phyloP scores from a whole-genome alignment of 345 rosid species.

The Linum tenue region DNA sequence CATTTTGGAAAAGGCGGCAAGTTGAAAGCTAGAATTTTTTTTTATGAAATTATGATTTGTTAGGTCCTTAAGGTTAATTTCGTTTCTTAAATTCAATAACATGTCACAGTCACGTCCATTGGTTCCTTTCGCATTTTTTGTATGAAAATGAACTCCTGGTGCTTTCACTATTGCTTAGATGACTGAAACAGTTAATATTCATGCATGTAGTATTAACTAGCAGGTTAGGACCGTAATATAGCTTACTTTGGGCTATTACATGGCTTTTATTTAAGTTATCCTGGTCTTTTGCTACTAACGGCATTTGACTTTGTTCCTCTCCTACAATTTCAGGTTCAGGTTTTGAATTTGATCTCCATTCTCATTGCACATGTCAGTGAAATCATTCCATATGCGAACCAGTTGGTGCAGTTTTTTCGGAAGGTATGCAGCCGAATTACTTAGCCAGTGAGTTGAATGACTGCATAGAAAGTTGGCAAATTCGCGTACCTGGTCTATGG shows the following conservation, averaged over 20 bases:
- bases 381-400: conserved; percentile 65
- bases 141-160: not conserved
- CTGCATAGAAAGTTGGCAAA: not conserved
- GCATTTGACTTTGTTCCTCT: not conserved
- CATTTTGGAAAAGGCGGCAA: not conserved
- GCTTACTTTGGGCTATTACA: not conserved
- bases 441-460: not conserved
- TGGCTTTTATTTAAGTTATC: not conserved
- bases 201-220: not conserved
- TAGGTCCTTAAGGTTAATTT: not conserved
- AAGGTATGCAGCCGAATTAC: conserved; percentile 34
- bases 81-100: not conserved
- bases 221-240: not conserved
- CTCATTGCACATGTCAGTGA: conserved; percentile 70
- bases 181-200: not conserved
- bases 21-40: too few relatives aligned
- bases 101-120: not conserved
- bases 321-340: conserved; percentile 67
- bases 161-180: not conserved
- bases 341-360: conserved; percentile 77
- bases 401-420: conserved; percentile 77
- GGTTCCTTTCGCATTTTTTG: not conserved
- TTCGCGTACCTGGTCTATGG: not conserved
- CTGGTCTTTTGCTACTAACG: not conserved
- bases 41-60: too few relatives aligned